Evolutionary conservation across 2,329 filamentous ascomycete genomes (phyloP).

Genomic region (Sordariomycetes sp.): DNA sequence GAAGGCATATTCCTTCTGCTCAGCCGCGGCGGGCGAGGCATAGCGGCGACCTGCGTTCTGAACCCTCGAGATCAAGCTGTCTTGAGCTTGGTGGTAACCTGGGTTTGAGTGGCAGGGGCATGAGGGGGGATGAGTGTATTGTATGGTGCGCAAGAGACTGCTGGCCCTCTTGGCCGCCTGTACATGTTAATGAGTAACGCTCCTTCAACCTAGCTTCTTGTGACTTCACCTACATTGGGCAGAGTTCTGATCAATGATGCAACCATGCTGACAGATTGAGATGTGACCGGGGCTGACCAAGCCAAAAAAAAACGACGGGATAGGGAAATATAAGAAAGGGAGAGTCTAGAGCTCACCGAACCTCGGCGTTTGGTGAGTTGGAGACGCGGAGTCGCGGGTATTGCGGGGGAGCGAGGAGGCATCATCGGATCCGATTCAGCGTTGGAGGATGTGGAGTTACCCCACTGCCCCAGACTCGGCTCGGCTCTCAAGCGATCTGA

Average conservation of each 20-base stretch:
- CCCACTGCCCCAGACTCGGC: too few relatives aligned
- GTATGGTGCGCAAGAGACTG: conserved; percentile 77
- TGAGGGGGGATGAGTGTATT: conserved; percentile 76
- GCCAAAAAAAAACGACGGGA: background rate
- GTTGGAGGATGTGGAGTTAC: conserved; percentile 1
- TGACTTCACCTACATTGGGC: conserved; percentile 20
- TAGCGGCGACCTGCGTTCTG: conserved; percentile 34
- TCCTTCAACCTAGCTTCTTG: background rate
- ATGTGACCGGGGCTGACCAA: background rate
- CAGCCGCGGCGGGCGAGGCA: conserved; percentile 61
- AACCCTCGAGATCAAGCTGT: conserved; percentile 39
- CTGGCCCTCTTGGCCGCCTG: conserved; percentile 56
- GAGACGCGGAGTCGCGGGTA: background rate
- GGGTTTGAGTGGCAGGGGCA: conserved; percentile 94
- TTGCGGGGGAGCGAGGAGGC: background rate
- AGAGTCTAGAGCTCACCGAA: background rate
- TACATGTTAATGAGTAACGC: conserved; percentile 2
- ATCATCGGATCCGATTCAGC: background rate
- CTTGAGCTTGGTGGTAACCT: conserved; percentile 65
- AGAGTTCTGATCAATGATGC: conserved; percentile 4
- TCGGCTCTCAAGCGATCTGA: too few relatives aligned
- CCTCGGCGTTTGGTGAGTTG: background rate
- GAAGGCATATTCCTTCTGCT: conserved; percentile 91
- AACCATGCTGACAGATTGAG: background rate
- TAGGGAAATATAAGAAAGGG: background rate